Conservation (phyloP, 2,329 filamentous ascomycete species). For the Epicoccum nigrum region DNA sequence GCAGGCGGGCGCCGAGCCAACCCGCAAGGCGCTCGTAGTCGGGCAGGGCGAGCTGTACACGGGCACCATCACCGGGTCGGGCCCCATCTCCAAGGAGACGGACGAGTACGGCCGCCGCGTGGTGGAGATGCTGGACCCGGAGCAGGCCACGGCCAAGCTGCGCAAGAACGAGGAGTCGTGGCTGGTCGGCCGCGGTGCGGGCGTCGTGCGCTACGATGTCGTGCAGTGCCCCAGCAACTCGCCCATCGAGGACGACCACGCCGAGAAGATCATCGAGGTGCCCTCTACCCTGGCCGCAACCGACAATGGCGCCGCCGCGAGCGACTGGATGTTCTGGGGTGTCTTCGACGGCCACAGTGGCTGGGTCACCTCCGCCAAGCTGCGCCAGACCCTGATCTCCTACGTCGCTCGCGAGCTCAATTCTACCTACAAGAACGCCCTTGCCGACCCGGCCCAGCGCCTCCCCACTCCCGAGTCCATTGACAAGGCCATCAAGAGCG, state of each 20-base stretch:
- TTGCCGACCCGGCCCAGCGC: conserved; percentile 61
- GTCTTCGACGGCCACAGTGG: conserved; percentile 98
- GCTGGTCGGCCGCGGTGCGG: conserved; percentile 83
- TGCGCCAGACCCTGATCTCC: conserved; percentile 88
- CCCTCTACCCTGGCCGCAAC: conserved; percentile 65
- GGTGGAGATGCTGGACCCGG: conserved; percentile 93
- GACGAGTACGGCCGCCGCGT: conserved; percentile 84
- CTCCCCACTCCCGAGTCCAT: conserved; percentile 79
- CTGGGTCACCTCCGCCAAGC: conserved; percentile 96
- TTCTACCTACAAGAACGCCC: conserved; percentile 80
- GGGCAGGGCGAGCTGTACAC: conserved; percentile 91
- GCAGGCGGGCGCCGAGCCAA: conserved; percentile 55
- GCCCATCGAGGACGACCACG: conserved; percentile 97
- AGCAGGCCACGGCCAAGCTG: conserved; percentile 89
- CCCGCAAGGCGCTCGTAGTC: conserved; percentile 76
- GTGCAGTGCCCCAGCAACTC: conserved; percentile 64
- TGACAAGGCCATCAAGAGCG: conserved; percentile 88
- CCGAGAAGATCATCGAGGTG: conserved; percentile 96
- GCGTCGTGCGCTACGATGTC: conserved; percentile 92
- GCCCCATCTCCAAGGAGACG: conserved; percentile 84
- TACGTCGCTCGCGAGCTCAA: conserved; percentile 94
- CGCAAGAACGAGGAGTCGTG: conserved; percentile 91
- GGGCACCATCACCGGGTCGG: conserved; percentile 81
- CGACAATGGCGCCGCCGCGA: conserved; percentile 62
- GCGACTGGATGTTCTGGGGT: conserved; percentile 99